Conservation (phyloP, 1,284 basidiomycete species). For the Pulveroboletus sp. region DNA sequence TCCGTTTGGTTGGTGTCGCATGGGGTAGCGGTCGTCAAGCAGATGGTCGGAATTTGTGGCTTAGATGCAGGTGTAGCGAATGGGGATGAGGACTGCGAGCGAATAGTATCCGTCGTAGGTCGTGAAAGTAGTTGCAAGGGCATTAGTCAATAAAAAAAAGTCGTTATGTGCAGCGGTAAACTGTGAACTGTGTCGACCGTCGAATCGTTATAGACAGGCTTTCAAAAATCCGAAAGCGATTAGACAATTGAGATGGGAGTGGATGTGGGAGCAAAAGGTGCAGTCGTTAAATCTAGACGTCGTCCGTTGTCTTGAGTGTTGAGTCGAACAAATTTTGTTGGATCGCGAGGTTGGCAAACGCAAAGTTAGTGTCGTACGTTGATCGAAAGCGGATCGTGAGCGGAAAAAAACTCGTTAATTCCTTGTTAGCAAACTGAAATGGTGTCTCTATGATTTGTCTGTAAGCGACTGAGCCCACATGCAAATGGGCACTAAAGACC, state of each 20-base stretch:
- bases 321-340: slow-evolving; percentile 19
- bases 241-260: slow-evolving; percentile 3
- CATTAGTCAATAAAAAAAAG: slow-evolving; percentile 28
- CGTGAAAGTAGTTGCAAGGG: slow-evolving; percentile 37
- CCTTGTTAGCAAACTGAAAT: slow-evolving; percentile 24
- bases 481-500: slow-evolving; percentile 2
- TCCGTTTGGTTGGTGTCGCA: slow-evolving; percentile 50
- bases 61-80: slow-evolving; percentile 33
- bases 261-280: neutral
- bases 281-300: slow-evolving; percentile 28
- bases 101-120: slow-evolving; percentile 27
- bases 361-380: slow-evolving; percentile 8
- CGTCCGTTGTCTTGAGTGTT: slow-evolving; percentile 24
- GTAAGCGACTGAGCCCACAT: slow-evolving; percentile 1
- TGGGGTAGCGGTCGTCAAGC: slow-evolving; percentile 67
- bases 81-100: slow-evolving; percentile 34
- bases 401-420: slow-evolving; percentile 24
- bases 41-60: slow-evolving; percentile 57
- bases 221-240: slow-evolving; percentile 21
- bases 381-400: slow-evolving; percentile 28
- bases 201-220: slow-evolving; percentile 23
- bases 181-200: slow-evolving; percentile 26
- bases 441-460: slow-evolving; percentile 9
- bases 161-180: slow-evolving; percentile 29
- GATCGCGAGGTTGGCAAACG: slow-evolving; percentile 15